phyloP scores from a whole-genome alignment of 202 grass and related monocot genomes.

The Carex arenaria region DNA sequence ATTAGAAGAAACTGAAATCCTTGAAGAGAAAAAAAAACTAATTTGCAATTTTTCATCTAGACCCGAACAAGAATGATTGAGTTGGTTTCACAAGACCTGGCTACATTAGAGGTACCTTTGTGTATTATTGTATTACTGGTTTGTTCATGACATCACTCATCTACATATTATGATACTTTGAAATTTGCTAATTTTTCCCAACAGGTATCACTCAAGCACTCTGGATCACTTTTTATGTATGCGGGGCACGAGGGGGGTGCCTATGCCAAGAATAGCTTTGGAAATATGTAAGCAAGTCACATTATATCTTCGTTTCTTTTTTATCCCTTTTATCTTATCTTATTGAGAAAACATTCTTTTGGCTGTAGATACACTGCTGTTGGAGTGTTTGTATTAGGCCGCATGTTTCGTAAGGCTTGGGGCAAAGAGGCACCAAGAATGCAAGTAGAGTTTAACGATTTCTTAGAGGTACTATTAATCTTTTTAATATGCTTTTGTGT shows the following conservation, averaged over 20 bases:
- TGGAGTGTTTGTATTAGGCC: slow-evolving; percentile 70
- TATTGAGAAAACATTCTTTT: slow-evolving; percentile 12
- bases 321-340: slow-evolving; percentile 28
- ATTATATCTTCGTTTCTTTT: slow-evolving; percentile 13
- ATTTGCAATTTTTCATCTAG: slow-evolving; percentile 32
- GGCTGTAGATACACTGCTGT: slow-evolving; percentile 73
- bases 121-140: neutral
- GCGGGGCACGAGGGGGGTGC: slow-evolving; percentile 79
- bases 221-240: slow-evolving; percentile 97
- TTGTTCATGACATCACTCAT: slow-evolving; percentile 14
- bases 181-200: slow-evolving; percentile 16
- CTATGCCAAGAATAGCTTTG: slow-evolving; percentile 97
- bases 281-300: slow-evolving; percentile 66
- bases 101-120: slow-evolving; percentile 74
- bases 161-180: neutral
- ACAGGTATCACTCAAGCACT: slow-evolving; percentile 90
- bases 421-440: slow-evolving; percentile 74
- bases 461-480: slow-evolving; percentile 55
- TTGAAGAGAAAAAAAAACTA: slow-evolving; percentile 14
- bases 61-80: slow-evolving; percentile 76
- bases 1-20: neutral
- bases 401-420: slow-evolving; percentile 81
- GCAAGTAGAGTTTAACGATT: slow-evolving; percentile 90
- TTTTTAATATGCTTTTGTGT: slow-evolving; percentile 15
- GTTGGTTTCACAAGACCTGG: slow-evolving; percentile 65